Conservation (phyloP, 805 yeast species). For the Zygotorulaspora chibaensis region DNA sequence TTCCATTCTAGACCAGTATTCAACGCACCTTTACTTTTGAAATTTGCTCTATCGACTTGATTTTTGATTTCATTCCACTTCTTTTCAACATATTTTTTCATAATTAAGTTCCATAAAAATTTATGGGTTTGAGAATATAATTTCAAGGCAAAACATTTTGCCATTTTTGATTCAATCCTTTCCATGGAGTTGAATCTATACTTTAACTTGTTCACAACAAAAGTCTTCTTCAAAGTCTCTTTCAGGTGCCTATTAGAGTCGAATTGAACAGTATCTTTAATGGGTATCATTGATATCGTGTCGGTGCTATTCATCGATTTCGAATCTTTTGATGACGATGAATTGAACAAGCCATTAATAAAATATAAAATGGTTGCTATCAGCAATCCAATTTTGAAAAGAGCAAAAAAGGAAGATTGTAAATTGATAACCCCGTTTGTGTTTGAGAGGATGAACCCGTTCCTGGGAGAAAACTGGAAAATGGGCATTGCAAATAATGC, state of each 20-base stretch:
- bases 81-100: conserved; percentile 9
- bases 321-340: not conserved
- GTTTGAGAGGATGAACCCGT: conserved; percentile 21
- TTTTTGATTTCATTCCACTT: conserved; percentile 21
- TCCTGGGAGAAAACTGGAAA: conserved; percentile 28
- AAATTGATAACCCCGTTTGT: conserved; percentile 27
- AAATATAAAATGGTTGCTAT: conserved; percentile 28
- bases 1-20: conserved; percentile 25
- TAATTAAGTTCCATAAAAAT: conserved; percentile 17
- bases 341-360: conserved; percentile 18
- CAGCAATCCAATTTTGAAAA: conserved; percentile 28
- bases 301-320: conserved; percentile 5
- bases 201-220: conserved; percentile 18
- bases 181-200: conserved; percentile 19
- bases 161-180: conserved; percentile 20
- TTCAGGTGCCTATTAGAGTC: conserved; percentile 9
- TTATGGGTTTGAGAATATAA: conserved; percentile 11
- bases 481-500: conserved; percentile 48
- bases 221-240: conserved; percentile 19
- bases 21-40: conserved; percentile 27
- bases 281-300: conserved; percentile 8
- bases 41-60: conserved; percentile 20
- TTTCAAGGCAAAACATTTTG: conserved; percentile 27
- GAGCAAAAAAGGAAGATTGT: conserved; percentile 26
- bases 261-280: conserved; percentile 18